Evolutionary conservation across 305 asterid genomes (phyloP).

Genomic region (Lippia alba): DNA sequence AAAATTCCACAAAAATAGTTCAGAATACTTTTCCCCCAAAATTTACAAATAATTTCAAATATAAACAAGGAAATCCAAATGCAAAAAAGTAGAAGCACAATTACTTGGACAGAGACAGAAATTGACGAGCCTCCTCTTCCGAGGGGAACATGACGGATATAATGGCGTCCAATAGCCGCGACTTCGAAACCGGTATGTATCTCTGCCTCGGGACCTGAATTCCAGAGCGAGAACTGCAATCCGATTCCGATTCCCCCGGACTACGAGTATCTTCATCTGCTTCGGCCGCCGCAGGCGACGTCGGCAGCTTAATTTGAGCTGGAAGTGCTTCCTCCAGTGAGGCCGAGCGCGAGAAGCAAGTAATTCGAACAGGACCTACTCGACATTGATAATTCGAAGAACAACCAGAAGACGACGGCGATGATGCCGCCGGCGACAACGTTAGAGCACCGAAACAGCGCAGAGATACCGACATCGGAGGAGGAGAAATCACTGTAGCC

Average conservation of each 20-base stretch:
- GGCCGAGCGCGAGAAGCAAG: constrained; percentile 37
- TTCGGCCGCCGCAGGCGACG: constrained; percentile 25
- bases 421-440: constrained; percentile 10
- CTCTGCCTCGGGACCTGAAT: constrained; percentile 77
- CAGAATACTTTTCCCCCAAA: neutral
- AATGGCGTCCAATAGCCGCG: constrained; percentile 68
- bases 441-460: constrained; percentile 39
- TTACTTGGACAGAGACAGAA: constrained; percentile 65
- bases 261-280: constrained; percentile 1
- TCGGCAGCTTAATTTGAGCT: constrained; percentile 31
- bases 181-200: constrained; percentile 73
- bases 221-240: constrained; percentile 44
- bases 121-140: constrained; percentile 58
- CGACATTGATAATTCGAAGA: constrained; percentile 31
- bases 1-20: too few relatives aligned
- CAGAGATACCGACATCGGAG: constrained; percentile 39
- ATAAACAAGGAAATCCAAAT: neutral
- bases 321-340: constrained; percentile 38
- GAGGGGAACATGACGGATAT: constrained; percentile 64
- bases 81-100: constrained; percentile 12
- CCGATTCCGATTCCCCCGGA: neutral
- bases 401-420: constrained; percentile 5
- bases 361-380: constrained; percentile 30
- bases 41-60: neutral
- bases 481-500: neutral